Percentiles rank a stretch among this genome's conserved stretches.
Conservation (phyloP, 1,284 basidiomycete genomes). For the Tilletia setariae region DNA sequence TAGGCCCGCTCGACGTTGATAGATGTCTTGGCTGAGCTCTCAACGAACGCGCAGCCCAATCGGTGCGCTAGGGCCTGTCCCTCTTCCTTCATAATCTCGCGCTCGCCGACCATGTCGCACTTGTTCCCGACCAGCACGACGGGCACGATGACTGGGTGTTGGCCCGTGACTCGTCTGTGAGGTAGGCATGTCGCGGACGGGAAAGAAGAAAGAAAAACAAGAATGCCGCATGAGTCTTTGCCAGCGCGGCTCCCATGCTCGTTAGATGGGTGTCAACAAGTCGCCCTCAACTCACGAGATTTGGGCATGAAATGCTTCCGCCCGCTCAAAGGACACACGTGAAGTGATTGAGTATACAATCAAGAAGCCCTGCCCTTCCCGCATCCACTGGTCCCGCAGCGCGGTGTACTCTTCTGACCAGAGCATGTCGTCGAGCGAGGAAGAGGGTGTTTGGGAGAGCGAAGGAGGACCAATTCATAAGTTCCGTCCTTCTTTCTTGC, state of each 20-base stretch:
- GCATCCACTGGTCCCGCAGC: conserved; percentile 56
- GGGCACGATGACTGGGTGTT: conserved; percentile 59
- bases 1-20: conserved; percentile 55
- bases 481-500: too few relatives aligned
- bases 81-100: conserved; percentile 64
- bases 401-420: conserved; percentile 55
- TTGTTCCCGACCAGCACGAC: conserved; percentile 86
- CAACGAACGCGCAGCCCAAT: conserved; percentile 55
- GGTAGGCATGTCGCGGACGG: too few relatives aligned
- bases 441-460: too few relatives aligned
- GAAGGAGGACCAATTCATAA: too few relatives aligned
- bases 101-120: conserved; percentile 74
- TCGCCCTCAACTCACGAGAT: conserved; percentile 54
- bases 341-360: conserved; percentile 56
- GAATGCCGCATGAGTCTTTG: too few relatives aligned
- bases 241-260: too few relatives aligned
- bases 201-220: too few relatives aligned
- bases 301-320: conserved; percentile 54
- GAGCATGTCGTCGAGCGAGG: too few relatives aligned
- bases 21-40: conserved; percentile 56
- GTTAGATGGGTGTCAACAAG: too few relatives aligned
- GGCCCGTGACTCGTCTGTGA: conserved; percentile 45
- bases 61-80: conserved; percentile 51
- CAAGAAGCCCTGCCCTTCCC: conserved; percentile 56
- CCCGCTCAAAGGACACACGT: conserved; percentile 55